phyloP scores from a whole-genome alignment of 495 filamentous ascomycete species.

The Sordaria brevicollis region DNA sequence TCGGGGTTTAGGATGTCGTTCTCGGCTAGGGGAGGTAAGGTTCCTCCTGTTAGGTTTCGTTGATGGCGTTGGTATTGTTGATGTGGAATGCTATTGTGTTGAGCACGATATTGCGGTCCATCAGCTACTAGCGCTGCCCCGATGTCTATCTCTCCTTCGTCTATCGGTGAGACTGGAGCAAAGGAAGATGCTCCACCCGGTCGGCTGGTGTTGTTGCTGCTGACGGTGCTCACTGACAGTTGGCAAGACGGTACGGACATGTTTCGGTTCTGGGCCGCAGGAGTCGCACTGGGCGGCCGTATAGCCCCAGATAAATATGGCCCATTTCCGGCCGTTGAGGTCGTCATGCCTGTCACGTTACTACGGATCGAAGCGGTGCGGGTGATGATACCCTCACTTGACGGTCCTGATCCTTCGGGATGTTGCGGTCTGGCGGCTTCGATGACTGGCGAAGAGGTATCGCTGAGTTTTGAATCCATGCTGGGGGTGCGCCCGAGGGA shows the following conservation, averaged over 20 bases:
- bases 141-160: background rate
- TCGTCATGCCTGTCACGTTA: constrained; percentile 12
- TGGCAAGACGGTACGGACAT: background rate
- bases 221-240: background rate
- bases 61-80: constrained; percentile 2
- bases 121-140: constrained; percentile 10
- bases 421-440: background rate
- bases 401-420: constrained; percentile 3
- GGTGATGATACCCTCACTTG: constrained; percentile 25
- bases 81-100: background rate
- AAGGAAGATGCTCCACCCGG: background rate
- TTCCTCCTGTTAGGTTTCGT: background rate
- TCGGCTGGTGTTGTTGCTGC: background rate
- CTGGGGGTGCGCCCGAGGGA: constrained; percentile 17
- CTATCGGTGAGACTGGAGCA: background rate
- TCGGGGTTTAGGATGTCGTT: background rate
- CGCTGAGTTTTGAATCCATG: constrained; percentile 12
- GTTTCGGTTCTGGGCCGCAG: constrained; percentile 2
- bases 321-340: background rate
- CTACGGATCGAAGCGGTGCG: constrained; percentile 23
- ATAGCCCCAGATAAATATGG: constrained; percentile 1
- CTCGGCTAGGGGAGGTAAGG: background rate
- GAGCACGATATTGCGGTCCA: constrained; percentile 11
- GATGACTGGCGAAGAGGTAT: constrained; percentile 2
- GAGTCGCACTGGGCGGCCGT: background rate